A percentile compares a stretch with the other conserved stretches of the same genome.
Conservation (phyloP, 129 eudicot species). For the Chrysanthemum seticuspe region DNA sequence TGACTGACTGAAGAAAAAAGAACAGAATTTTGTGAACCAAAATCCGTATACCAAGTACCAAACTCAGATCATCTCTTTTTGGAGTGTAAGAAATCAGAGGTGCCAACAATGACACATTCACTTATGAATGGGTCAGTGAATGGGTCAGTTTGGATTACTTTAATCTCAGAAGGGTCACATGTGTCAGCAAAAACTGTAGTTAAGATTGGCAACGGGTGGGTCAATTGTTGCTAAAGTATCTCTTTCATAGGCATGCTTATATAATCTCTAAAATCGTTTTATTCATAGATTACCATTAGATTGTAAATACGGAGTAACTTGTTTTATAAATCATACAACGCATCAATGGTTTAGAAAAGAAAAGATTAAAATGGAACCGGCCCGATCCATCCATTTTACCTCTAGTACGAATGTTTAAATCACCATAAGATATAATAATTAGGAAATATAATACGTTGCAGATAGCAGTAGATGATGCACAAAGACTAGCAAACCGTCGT, state of each 20-base stretch:
- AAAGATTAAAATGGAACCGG: too few relatives aligned
- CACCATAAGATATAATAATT: constrained; percentile 1
- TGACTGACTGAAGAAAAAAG: background rate
- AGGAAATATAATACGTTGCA: constrained; percentile 23
- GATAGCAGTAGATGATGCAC: constrained; percentile 70
- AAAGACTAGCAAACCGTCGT: constrained; percentile 54
- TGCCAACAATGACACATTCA: background rate
- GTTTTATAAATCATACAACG: background rate
- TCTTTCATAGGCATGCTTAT: background rate
- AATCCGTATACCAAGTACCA: background rate
- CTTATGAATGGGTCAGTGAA: background rate
- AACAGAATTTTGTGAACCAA: background rate
- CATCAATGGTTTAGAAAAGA: background rate
- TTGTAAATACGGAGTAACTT: too few relatives aligned
- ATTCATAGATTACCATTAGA: background rate
- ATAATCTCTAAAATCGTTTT: background rate
- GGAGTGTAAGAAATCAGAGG: background rate
- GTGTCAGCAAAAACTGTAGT: background rate
- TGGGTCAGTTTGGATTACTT: background rate
- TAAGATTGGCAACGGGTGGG: background rate
- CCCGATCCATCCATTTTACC: background rate
- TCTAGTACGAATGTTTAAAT: constrained; percentile 10
- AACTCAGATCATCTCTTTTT: background rate
- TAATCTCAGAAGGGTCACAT: background rate
- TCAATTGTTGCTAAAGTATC: background rate